Conservation (phyloP, 352 stramenopile genomes). For the Phytophthora multivora region DNA sequence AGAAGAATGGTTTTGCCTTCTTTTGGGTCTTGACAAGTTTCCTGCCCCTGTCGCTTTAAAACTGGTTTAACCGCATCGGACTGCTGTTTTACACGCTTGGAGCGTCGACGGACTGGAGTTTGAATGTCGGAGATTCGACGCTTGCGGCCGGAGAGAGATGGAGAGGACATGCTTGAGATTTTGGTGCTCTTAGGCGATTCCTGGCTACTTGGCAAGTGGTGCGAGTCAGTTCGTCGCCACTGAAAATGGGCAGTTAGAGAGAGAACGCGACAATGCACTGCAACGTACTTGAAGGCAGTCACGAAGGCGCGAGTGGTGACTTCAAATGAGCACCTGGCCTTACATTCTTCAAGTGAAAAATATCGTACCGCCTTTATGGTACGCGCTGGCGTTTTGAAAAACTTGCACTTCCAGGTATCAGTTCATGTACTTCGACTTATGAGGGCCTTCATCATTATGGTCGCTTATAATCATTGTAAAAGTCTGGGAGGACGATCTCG, state of each 20-base stretch:
- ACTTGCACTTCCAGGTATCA: not conserved
- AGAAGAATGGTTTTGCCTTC: slow-evolving; percentile 4
- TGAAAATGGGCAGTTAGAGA: slow-evolving; percentile 17
- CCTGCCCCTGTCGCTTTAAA: not conserved
- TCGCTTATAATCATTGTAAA: too few species aligned
- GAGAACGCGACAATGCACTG: slow-evolving; percentile 14
- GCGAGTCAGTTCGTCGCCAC: slow-evolving; percentile 11
- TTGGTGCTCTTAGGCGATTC: not conserved
- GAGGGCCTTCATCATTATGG: too few species aligned
- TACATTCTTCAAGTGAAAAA: slow-evolving; percentile 35
- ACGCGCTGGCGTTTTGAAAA: not conserved
- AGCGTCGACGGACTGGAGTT: slow-evolving; percentile 9
- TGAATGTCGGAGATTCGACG: slow-evolving; percentile 7
- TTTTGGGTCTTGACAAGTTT: not conserved
- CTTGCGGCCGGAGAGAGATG: slow-evolving; percentile 16
- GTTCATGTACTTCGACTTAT: too few species aligned
- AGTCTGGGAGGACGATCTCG: too few species aligned
- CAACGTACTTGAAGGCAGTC: slow-evolving; percentile 20
- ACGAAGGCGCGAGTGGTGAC: not conserved
- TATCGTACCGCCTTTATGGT: slow-evolving; percentile 5
- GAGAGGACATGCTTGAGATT: slow-evolving; percentile 5
- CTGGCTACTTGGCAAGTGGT: not conserved
- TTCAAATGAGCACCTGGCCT: slow-evolving; percentile 22
- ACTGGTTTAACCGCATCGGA: slow-evolving; percentile 3
- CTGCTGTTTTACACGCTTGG: not conserved